These are phyloP conservation scores for Trametes pubescens DNA, from an alignment of 1,284 basidiomycete species.

Conservation along the genomic window DNA sequence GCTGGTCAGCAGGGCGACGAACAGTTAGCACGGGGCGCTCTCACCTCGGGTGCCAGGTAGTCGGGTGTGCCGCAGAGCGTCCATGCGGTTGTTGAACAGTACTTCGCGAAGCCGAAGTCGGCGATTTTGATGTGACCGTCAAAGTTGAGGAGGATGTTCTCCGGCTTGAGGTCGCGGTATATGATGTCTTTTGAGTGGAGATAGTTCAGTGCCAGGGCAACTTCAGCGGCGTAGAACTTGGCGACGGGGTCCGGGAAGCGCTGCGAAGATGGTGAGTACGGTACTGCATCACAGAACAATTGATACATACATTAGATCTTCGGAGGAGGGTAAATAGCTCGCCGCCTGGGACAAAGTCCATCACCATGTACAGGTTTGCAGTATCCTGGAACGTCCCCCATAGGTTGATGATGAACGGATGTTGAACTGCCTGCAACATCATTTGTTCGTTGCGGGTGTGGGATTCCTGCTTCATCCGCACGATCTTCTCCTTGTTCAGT, in stretches of 20 bases:
- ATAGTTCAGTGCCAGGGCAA: conserved; percentile 94
- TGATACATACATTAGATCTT: conserved; percentile 80
- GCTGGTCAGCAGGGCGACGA: conserved; percentile 9
- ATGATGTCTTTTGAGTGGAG: conserved; percentile 93
- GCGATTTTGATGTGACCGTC: conserved; percentile 99
- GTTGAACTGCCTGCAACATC: conserved; percentile 90
- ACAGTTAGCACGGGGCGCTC: conserved; percentile 1
- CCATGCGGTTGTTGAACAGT: conserved; percentile 92
- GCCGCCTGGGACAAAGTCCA: conserved; percentile 99
- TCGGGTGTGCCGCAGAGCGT: conserved; percentile 98
- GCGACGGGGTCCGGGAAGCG: conserved; percentile 98
- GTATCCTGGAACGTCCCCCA: conserved; percentile 98
- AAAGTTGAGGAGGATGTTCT: conserved; percentile 92
- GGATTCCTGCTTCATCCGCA: conserved; percentile 96
- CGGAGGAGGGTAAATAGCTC: conserved; percentile 94
- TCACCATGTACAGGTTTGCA: conserved; percentile 98
- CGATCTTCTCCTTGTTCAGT: conserved; percentile 93
- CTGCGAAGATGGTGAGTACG: conserved; percentile 49
- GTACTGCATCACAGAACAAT: not conserved
- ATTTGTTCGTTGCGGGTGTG: conserved; percentile 97
- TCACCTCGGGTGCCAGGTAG: conserved; percentile 91
- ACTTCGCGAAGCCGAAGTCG: conserved; percentile 98
- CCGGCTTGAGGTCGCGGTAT: conserved; percentile 97
- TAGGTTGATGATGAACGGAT: conserved; percentile 97
- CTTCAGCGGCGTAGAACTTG: conserved; percentile 99